phyloP scores from a whole-genome alignment of 2,329 filamentous ascomycete genomes.

The Fusarium sp. region DNA sequence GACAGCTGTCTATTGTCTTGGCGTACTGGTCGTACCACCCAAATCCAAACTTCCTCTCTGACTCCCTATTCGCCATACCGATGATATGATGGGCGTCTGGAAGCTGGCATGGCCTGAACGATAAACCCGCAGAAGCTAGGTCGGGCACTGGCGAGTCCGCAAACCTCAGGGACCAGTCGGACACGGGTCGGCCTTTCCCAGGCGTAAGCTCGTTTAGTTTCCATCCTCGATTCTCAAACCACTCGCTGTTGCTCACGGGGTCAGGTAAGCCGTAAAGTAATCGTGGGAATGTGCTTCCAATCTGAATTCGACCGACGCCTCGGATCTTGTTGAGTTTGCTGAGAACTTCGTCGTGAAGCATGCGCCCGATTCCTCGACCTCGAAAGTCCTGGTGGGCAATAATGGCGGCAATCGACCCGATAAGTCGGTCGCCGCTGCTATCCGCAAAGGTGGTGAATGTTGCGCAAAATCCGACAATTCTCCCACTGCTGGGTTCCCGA shows the following conservation, averaged over 20 bases:
- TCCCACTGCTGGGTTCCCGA: slow-evolving; percentile 53
- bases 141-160: slow-evolving; percentile 57
- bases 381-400: slow-evolving; percentile 62
- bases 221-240: slow-evolving; percentile 68
- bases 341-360: slow-evolving; percentile 63
- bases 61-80: slow-evolving; percentile 61
- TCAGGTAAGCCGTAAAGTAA: slow-evolving; percentile 65
- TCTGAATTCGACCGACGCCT: slow-evolving; percentile 64
- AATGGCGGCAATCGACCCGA: slow-evolving; percentile 66
- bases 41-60: slow-evolving; percentile 57
- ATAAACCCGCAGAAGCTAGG: slow-evolving; percentile 53
- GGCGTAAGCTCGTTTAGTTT: slow-evolving; percentile 54
- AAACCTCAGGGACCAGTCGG: slow-evolving; percentile 66
- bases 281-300: slow-evolving; percentile 69
- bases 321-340: slow-evolving; percentile 60
- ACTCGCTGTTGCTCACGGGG: slow-evolving; percentile 55
- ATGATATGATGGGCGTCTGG: slow-evolving; percentile 59
- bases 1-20: slow-evolving; percentile 58
- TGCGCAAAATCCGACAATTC: slow-evolving; percentile 67
- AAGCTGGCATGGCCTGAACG: slow-evolving; percentile 57
- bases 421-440: slow-evolving; percentile 60
- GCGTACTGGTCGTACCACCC: slow-evolving; percentile 71
- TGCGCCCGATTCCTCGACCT: slow-evolving; percentile 62
- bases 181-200: slow-evolving; percentile 60
- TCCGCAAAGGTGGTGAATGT: slow-evolving; percentile 69